Evolutionary conservation across 2,329 filamentous ascomycete genomes (phyloP), one percentile per base, ranked within the genome.

Genomic region (Nemania sp.): DNA sequence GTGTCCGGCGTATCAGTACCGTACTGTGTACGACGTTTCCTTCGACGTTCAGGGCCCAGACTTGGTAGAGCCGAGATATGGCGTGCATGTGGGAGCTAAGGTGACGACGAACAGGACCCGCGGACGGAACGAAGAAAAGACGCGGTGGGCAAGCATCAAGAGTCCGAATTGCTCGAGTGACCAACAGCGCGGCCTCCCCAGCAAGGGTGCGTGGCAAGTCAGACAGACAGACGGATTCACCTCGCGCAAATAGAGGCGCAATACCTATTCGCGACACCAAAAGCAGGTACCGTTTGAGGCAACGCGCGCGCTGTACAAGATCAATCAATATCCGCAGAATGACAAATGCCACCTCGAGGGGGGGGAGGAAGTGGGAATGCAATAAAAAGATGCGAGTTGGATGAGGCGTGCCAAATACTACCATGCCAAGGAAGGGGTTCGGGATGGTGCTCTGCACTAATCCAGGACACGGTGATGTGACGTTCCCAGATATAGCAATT

Each of bases 101-200:
- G 20, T 25, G 45, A 46, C 17, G 43, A 54, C 10, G 32, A 53
- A 52, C 59, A 63, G 55, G 59, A 65, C 57, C 60, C 63, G 25
- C 7, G 25, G 25, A 7, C 3, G 25, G 25, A 29, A 55, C 62
- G 61, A 18, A n/a, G n/a, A n/a, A n/a, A n/a, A n/a, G n/a, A n/a
- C n/a, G n/a, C n/a, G n/a, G n/a, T n/a, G n/a, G n/a, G 32, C 50
- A 17, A 25, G 54, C 56, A 54, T 60, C 64, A 39, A 43, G n/a
- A 50, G 20, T 63, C 52, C 66, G 63, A 42, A 64, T 58, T 67
- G 67, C 67, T 68, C 69, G 68, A 68, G 60, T 70, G 68, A 66
- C 67, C 60, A 62, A 65, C 61, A 56, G 60, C 35, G 59, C 48
- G 57, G 50, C 54, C 60, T 45, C 49, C 51, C 59, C 43, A 54